A percentile compares a stretch with the other conserved stretches of the same genome.
phyloP scores from a whole-genome alignment of 805 yeast genomes.

The Saturnispora bothae region DNA sequence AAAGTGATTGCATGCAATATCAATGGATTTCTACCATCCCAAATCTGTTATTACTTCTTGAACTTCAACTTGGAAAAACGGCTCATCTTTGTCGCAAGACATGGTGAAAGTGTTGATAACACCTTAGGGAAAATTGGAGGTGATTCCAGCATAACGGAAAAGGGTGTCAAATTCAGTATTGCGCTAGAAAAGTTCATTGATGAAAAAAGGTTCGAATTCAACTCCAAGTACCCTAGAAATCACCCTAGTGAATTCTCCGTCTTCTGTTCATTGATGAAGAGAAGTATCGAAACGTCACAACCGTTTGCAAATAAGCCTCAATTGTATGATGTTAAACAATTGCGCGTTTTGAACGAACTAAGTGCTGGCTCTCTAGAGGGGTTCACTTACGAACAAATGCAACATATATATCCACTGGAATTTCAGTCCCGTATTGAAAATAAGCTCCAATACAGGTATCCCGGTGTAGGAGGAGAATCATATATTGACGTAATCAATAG shows the following conservation, averaged over 20 bases:
- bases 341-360: constrained; percentile 87
- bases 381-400: constrained; percentile 83
- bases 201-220: constrained; percentile 58
- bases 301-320: constrained; percentile 53
- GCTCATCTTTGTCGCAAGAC: constrained; percentile 91
- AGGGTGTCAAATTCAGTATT: constrained; percentile 67
- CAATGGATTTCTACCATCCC: constrained; percentile 81
- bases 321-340: constrained; percentile 66
- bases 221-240: constrained; percentile 47
- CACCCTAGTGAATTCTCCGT: constrained; percentile 41
- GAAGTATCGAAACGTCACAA: constrained; percentile 72
- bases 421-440: constrained; percentile 64
- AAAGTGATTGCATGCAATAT: constrained; percentile 89
- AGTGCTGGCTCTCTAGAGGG: constrained; percentile 93
- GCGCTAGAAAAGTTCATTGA: constrained; percentile 69
- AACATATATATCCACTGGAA: constrained; percentile 61
- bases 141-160: constrained; percentile 65
- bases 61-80: constrained; percentile 83
- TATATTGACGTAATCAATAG: constrained; percentile 89
- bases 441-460: constrained; percentile 81
- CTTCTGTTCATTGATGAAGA: constrained; percentile 80
- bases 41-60: constrained; percentile 79
- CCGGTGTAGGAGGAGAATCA: constrained; percentile 96
- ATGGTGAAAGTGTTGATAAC: constrained; percentile 87
- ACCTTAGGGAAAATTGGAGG: constrained; percentile 86